phyloP scores from a whole-genome alignment of 2,329 filamentous ascomycete genomes.

The Colletotrichum simmondsii region DNA sequence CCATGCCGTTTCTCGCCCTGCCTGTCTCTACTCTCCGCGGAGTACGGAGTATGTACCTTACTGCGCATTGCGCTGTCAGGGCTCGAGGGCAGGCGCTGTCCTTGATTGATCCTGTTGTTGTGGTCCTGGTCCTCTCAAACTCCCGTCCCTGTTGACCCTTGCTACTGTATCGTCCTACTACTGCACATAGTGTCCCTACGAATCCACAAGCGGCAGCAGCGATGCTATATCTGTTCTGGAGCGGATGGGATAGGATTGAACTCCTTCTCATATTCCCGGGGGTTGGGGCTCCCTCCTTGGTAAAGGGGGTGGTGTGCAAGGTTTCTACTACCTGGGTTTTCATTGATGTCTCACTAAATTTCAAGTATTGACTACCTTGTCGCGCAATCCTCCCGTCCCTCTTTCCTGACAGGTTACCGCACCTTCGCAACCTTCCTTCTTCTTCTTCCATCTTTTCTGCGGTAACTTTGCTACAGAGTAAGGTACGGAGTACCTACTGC shows the following conservation, averaged over 20 bases:
- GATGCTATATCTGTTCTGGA: constrained; percentile 15
- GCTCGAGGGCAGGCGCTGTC: not conserved
- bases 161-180: constrained; percentile 5
- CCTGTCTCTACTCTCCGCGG: not conserved
- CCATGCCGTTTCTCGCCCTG: constrained; percentile 18
- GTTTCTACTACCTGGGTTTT: not conserved
- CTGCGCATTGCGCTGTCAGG: not conserved
- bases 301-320: not conserved
- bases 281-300: not conserved
- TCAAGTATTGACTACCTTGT: not conserved
- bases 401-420: not conserved
- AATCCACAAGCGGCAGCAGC: not conserved
- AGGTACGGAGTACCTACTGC: not conserved
- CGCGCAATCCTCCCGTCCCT: not conserved
- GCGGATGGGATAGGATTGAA: not conserved
- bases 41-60: not conserved
- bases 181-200: no score
- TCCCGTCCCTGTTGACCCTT: not conserved
- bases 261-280: constrained; percentile 18
- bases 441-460: not conserved
- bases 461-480: no score
- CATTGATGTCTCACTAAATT: not conserved
- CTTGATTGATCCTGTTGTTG: not conserved
- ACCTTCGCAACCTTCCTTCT: not conserved
- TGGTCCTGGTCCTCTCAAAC: no score